phyloP scores from a whole-genome alignment of 345 rosid genomes.

The Linum tenue region DNA sequence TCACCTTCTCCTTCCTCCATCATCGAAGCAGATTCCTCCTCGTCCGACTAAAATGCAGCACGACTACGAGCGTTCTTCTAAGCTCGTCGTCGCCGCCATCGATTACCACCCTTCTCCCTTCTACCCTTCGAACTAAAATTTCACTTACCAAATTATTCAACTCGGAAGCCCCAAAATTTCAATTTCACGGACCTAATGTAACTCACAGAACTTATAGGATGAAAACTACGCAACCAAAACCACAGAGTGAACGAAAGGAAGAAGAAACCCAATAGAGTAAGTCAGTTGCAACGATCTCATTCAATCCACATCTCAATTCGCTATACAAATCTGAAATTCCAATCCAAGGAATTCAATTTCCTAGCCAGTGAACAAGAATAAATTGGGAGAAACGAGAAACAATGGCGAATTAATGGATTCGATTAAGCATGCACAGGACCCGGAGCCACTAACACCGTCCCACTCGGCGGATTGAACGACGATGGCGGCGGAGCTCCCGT shows the following conservation, averaged over 20 bases:
- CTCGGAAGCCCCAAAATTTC: not conserved
- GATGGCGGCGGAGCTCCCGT: constrained; percentile 41
- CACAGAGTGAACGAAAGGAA: not conserved
- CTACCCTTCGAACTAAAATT: no score
- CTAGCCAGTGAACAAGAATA: not conserved
- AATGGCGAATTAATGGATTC: not conserved
- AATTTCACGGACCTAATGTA: not conserved
- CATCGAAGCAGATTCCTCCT: no score
- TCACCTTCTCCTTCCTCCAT: no score
- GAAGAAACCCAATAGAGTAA: no score
- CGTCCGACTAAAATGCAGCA: no score
- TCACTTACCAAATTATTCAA: not conserved
- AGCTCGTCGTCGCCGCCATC: no score
- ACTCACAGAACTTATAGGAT: not conserved
- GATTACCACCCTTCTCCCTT: no score
- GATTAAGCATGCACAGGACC: constrained; percentile 55
- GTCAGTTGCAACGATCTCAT: no score
- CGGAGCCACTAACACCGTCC: constrained; percentile 33
- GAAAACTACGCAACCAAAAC: not conserved
- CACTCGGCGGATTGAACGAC: constrained; percentile 36
- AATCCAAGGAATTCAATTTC: not conserved
- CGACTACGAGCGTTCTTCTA: no score
- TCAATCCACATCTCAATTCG: no score
- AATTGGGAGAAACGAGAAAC: no score
- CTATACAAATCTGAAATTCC: no score